A percentile compares a stretch with the other conserved stretches of the same genome.
Evolutionary conservation across 2,329 filamentous ascomycete species (phyloP).

Genomic region (Alternaria rosae): DNA sequence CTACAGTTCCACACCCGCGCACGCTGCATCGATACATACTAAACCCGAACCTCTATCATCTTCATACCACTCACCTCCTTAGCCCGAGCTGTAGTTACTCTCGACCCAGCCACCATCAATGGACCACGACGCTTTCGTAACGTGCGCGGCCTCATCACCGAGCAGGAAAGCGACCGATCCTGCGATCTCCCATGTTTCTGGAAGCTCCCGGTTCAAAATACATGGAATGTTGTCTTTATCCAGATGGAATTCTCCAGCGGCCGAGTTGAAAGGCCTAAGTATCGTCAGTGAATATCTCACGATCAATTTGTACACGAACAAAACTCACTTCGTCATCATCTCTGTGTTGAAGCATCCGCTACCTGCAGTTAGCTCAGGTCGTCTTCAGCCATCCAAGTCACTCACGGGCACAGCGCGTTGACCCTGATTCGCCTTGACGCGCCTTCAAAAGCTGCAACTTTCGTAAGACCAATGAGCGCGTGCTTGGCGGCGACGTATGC

Average conservation of each 20-base stretch:
- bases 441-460: conserved; percentile 46
- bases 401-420: conserved; percentile 20
- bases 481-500: conserved; percentile 50
- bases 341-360: conserved; percentile 6
- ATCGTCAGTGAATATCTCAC: background rate
- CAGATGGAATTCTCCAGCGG: background rate
- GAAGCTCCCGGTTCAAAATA: conserved; percentile 4
- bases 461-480: conserved; percentile 49
- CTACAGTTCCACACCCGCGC: background rate
- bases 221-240: conserved; percentile 5
- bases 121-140: conserved; percentile 7
- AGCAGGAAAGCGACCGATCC: conserved; percentile 2
- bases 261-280: conserved; percentile 1
- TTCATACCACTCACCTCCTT: background rate
- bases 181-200: conserved; percentile 6
- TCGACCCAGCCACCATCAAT: conserved; percentile 3
- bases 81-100: background rate
- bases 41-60: background rate
- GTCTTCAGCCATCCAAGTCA: background rate
- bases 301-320: background rate
- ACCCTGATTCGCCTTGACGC: conserved; percentile 30
- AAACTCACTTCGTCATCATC: background rate
- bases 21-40: background rate
- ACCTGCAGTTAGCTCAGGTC: background rate
- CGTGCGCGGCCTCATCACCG: background rate